phyloP scores from a whole-genome alignment of 805 yeast genomes.

The Candida stauntonica region DNA sequence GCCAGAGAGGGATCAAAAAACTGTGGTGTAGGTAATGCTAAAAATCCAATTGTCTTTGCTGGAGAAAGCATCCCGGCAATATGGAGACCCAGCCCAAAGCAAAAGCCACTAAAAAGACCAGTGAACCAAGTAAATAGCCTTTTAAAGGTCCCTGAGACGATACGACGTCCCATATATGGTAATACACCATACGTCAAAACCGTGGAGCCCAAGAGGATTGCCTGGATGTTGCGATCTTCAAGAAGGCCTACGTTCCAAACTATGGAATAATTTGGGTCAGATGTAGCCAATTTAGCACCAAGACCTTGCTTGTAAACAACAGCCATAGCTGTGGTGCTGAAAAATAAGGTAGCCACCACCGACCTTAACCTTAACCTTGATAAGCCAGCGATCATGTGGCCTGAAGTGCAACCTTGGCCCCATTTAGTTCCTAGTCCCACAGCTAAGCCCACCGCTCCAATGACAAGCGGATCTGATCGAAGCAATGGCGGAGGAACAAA shows the following conservation, averaged over 20 bases:
- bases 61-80: conserved; percentile 45
- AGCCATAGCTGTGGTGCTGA: conserved; percentile 33
- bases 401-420: conserved; percentile 52
- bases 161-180: conserved; percentile 23
- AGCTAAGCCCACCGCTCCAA: conserved; percentile 29
- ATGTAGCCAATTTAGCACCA: conserved; percentile 3
- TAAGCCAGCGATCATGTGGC: conserved; percentile 50
- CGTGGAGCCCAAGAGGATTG: too few species aligned
- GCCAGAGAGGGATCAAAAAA: conserved; percentile 45
- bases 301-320: conserved; percentile 6
- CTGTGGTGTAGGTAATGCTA: conserved; percentile 32
- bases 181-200: too few species aligned
- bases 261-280: conserved; percentile 6
- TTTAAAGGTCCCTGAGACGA: background rate
- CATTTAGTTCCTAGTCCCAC: conserved; percentile 45
- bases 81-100: conserved; percentile 43
- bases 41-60: conserved; percentile 41
- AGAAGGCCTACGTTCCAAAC: conserved; percentile 7
- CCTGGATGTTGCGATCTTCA: conserved; percentile 4
- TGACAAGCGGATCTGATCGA: background rate
- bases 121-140: conserved; percentile 4
- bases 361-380: conserved; percentile 42
- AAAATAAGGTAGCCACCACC: conserved; percentile 39
- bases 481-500: conserved; percentile 26
- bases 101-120: conserved; percentile 28